Evolutionary conservation across 805 yeast species (phyloP).

Genomic region (Ogataea nitratoaversa): DNA sequence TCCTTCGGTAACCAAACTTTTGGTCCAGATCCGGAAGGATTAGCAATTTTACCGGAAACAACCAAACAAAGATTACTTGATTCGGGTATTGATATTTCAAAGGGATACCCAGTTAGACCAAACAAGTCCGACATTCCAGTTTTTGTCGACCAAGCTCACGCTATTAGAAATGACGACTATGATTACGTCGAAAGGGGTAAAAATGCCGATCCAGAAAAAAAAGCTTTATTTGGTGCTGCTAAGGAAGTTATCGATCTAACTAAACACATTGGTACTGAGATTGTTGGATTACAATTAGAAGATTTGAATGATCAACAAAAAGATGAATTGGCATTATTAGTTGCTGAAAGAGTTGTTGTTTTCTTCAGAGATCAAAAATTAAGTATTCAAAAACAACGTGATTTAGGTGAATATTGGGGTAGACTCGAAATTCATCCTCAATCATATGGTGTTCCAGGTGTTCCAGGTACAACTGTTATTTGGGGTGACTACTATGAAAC

Average conservation of each 20-base stretch:
- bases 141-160: slow-evolving; percentile 37
- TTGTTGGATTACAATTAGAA: slow-evolving; percentile 41
- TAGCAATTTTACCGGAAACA: slow-evolving; percentile 27
- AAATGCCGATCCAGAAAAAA: slow-evolving; percentile 39
- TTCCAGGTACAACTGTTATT: slow-evolving; percentile 36
- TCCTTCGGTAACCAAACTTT: slow-evolving; percentile 6
- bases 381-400: slow-evolving; percentile 39
- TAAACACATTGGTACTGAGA: slow-evolving; percentile 47
- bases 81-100: slow-evolving; percentile 33
- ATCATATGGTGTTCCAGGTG: slow-evolving; percentile 32
- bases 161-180: slow-evolving; percentile 32
- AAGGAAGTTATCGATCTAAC: slow-evolving; percentile 40
- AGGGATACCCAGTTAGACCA: slow-evolving; percentile 40
- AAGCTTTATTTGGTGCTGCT: slow-evolving; percentile 38
- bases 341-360: slow-evolving; percentile 49
- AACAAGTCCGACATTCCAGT: slow-evolving; percentile 31
- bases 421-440: slow-evolving; percentile 37
- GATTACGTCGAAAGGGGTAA: slow-evolving; percentile 34
- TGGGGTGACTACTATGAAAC: slow-evolving; percentile 37
- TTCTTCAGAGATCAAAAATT: slow-evolving; percentile 47
- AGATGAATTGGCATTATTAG: slow-evolving; percentile 44
- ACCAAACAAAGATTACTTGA: slow-evolving; percentile 30
- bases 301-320: slow-evolving; percentile 40
- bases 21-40: slow-evolving; percentile 22
- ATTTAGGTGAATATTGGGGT: slow-evolving; percentile 44